phyloP scores from a whole-genome alignment of 495 filamentous ascomycete species.

The Recurvomyces mirabilis region DNA sequence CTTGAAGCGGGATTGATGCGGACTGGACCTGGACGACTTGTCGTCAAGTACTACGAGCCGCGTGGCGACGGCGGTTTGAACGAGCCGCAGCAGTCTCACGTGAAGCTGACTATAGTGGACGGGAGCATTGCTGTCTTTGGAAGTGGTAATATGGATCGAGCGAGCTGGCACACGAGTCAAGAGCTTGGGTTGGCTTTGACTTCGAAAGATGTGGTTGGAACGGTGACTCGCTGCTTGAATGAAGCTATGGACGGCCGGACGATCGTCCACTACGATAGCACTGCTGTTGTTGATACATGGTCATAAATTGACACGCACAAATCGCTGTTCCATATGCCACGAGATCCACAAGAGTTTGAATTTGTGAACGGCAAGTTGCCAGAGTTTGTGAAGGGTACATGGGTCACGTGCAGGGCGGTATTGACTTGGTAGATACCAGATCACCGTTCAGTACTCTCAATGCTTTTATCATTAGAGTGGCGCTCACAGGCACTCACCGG shows the following conservation, averaged over 20 bases:
- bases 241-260: constrained; percentile 4
- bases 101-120: constrained; percentile 59
- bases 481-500: no score
- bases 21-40: constrained; percentile 21
- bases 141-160: constrained; percentile 65
- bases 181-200: constrained; percentile 58
- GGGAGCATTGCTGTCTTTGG: constrained; percentile 49
- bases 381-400: no score
- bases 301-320: no score
- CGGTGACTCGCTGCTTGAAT: background rate
- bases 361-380: no score
- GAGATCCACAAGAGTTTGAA: no score
- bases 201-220: background rate
- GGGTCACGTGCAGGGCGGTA: no score
- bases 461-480: no score
- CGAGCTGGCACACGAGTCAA: constrained; percentile 67
- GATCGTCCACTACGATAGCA: background rate
- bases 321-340: no score
- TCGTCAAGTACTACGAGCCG: constrained; percentile 40
- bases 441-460: no score
- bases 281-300: no score
- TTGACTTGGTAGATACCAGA: no score
- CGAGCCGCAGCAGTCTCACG: constrained; percentile 56
- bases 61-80: constrained; percentile 15
- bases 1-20: constrained; percentile 4